Base-by-base conservation (phyloP, 129 eudicot genomes). In the Calendula officinalis region DNA sequence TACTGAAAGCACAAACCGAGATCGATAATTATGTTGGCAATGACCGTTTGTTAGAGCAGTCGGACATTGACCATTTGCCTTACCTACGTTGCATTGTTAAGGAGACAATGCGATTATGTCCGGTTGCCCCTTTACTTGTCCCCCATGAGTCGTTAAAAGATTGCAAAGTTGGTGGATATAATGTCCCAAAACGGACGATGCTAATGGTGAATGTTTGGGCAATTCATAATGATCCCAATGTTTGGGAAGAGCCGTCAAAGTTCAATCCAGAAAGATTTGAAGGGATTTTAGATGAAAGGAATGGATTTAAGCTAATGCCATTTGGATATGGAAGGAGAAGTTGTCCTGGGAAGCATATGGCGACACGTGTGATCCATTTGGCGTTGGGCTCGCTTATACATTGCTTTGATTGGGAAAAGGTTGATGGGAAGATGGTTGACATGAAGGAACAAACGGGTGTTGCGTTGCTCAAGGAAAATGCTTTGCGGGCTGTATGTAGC, bases 271-370 rank as follows among this genome's bases (percentile, higher is more conserved):
- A 75, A 8, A 36, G 80, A 27, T 68, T 68, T 33, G 47, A 30
- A 13, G 42, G 66, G n/a, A 43, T 59, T 4, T 71, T 70, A 3
- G 61, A 38, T 2, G 38, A 66, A 38, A 48, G 63, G 35, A 48
- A 65, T 47, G 62, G 69, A 57, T 66, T 66, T 37, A 80, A 60
- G 14, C 64, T 70, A 39, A 70, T 80, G 68, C 78, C 81, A 0
- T 80, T 75, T 8, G 85, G 85, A 14, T 66, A 55, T 32, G 85
- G 81, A 56, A 75, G 75, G 48, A 70, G 85, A 66, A 78, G 78
- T 33, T 80, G 84, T 64, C 85, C 85, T 1, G 81, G 85, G 6
- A 67, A 80, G 52, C 75, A 60, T 42, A 50, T 80, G 75, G 82
- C 82, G 0, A 6, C 44, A 15, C 68, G 67, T 17, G 37, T 77